Percentiles rank a stretch among this genome's conserved stretches.
These are phyloP conservation scores for Scheffersomyces insectosa DNA, from an alignment of 1,139 yeast genomes.

Conservation along the genomic window DNA sequence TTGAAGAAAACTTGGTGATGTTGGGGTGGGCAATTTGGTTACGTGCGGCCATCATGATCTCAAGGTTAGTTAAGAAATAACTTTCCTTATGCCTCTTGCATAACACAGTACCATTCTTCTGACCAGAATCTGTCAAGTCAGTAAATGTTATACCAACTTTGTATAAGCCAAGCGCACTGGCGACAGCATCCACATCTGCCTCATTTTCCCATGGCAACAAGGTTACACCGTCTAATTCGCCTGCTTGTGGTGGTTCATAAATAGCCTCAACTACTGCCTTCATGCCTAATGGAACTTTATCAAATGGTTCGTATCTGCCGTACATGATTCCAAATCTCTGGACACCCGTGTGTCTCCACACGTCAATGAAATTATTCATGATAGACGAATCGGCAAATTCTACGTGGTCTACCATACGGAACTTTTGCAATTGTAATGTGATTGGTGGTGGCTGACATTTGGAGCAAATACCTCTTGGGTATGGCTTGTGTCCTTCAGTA, in stretches of 20 bases:
- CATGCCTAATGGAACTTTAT: constrained; percentile 85
- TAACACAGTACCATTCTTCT: constrained; percentile 82
- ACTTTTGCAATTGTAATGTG: constrained; percentile 84
- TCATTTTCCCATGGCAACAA: constrained; percentile 65
- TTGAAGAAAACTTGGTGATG: constrained; percentile 60
- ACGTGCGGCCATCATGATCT: constrained; percentile 80
- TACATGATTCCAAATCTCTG: constrained; percentile 86
- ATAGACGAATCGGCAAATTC: constrained; percentile 77
- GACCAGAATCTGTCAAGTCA: constrained; percentile 85
- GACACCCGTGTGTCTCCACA: constrained; percentile 86
- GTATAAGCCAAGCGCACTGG: constrained; percentile 59
- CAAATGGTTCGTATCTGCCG: constrained; percentile 78
- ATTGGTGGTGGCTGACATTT: constrained; percentile 97
- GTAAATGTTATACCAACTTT: constrained; percentile 87
- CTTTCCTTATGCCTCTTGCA: constrained; percentile 93
- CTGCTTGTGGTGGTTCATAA: constrained; percentile 89
- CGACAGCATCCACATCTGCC: constrained; percentile 52
- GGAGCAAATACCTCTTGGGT: constrained; percentile 95
- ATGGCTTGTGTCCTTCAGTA: constrained; percentile 81
- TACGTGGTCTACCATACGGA: constrained; percentile 96
- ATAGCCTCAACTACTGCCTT: constrained; percentile 93
- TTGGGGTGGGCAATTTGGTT: constrained; percentile 73
- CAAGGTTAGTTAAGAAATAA: constrained; percentile 83
- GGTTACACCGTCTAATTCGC: constrained; percentile 82
- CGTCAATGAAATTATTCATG: constrained; percentile 79